These are phyloP conservation scores for Dianthus caryophyllus DNA, from an alignment of 148 eudicot genomes.

Conservation along the genomic window DNA sequence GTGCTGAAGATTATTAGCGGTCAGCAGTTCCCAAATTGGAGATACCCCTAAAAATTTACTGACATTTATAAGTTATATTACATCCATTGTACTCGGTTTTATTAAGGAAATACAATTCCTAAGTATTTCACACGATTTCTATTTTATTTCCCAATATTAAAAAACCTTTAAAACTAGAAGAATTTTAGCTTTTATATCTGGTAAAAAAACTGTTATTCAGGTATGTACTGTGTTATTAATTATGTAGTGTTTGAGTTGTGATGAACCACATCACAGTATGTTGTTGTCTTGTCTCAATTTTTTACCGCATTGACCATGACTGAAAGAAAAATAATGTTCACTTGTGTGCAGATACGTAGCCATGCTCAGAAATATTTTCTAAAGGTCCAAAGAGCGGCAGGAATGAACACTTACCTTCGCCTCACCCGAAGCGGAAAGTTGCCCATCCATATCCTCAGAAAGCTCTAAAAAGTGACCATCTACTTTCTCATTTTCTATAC, in stretches of 20 bases:
- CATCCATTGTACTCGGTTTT: too few relatives aligned
- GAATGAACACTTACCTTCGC: slow-evolving; percentile 94
- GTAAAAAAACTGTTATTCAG: slow-evolving; percentile 94
- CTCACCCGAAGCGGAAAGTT: slow-evolving; percentile 95
- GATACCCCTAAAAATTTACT: too few relatives aligned
- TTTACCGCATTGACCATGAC: background rate
- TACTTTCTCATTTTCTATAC: background rate
- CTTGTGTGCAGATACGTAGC: slow-evolving; percentile 82
- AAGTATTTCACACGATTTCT: too few relatives aligned
- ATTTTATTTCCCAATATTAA: too few relatives aligned
- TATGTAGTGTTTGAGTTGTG: background rate
- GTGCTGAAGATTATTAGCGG: too few relatives aligned
- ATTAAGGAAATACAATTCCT: too few relatives aligned
- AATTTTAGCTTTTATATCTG: slow-evolving; percentile 90
- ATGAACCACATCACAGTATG: background rate
- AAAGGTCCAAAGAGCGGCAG: slow-evolving; percentile 89
- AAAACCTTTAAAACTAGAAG: too few relatives aligned
- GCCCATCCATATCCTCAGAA: slow-evolving; percentile 97
- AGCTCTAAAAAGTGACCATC: slow-evolving; percentile 74
- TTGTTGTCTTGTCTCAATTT: background rate
- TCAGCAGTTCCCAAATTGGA: too few relatives aligned
- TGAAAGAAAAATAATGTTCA: slow-evolving; percentile 3
- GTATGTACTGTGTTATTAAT: slow-evolving; percentile 31
- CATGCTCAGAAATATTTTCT: slow-evolving; percentile 97
- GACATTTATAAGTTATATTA: too few relatives aligned